Evolutionary conservation across 495 filamentous ascomycete genomes (phyloP), one percentile per base, ranked within the genome.

Genomic region (Lasiosphaeria ovina): DNA sequence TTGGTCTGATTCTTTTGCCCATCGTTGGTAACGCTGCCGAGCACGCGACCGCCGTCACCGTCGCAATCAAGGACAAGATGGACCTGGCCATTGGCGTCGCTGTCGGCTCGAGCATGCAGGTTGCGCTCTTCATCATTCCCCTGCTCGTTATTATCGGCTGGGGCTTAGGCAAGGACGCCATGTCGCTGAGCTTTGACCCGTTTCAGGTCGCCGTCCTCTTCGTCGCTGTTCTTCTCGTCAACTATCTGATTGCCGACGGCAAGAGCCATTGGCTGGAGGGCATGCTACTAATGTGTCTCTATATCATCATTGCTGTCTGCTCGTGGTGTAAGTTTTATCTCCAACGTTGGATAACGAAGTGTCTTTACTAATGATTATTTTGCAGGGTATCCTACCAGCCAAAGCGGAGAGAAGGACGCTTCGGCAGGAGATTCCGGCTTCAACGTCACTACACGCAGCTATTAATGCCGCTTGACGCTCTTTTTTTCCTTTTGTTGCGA

Each of bases 11-110:
- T 61, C 83, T 94, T 4, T 79, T 94, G 3, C 91, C 91, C n/a
- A 93, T 95, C 62, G 91, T 94, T 35, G 91, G 91, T 47, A 94
- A 95, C 68, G 91, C 90, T 4, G 91, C 90, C 6, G 91, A 95
- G 72, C 91, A 94, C 69, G 90, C 89, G 24, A 94, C 91, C 3
- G 90, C 91, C 24, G 89, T 95, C 32, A 93, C 89, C 0, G 91
- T 93, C 6, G 90, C 90, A 1, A 80, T 85, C 70, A 95, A 94
- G 79, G 91, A 93, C 72, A 95, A 94, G 71, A 94, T 94, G 91
- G 90, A 94, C 68, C 75, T 93, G 16, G 85, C 89, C 10, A 93
- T 93, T 61, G 90, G 90, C 33, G 91, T 95, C 11, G 89, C 89
- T 6, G 85, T 95, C 11, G 91, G 91, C 54, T 90, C 87, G 33